Base-by-base conservation (phyloP, 2,329 filamentous ascomycete genomes). In the Biscogniauxia sp. region DNA sequence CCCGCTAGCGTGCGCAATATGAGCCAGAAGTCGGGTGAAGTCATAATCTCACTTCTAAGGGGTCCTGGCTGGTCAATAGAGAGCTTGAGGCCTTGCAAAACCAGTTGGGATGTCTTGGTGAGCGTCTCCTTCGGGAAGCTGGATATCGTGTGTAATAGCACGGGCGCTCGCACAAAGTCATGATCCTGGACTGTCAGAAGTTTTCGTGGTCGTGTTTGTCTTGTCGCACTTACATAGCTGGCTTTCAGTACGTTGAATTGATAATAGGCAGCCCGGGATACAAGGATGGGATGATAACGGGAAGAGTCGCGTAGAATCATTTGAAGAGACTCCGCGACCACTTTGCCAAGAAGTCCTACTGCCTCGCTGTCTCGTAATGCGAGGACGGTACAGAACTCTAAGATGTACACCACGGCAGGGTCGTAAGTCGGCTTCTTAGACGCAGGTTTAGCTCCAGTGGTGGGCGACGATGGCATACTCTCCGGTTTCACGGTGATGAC, bases 1-100 rank as follows among this genome's bases (percentile, higher is more conserved):
- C 82, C 80, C 53, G 91, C 87, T 19, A 99, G 79, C 32, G 87
- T 85, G 63, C 92, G 88, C 56, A 99, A 80, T 15, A 97, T 91
- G 5, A 90, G 89, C 95, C 95, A 99, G 75, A 99, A 98, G 72
- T 99, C 95, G 0, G 95, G 95, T 19, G 94, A 98, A 15, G 92
- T 94, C 77, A 96, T 96, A 67, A 98, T 91, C 77, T 98, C 94
- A 67, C 91, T 97, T 60, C 92, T 88, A 26, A 99, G 79, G 13
- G 90, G 87, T 25, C 88, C 88, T 0, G 92, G 87, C 61, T 90
- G 86, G 56, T 89, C 87, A 66, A 97, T 91, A 69, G 93, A 97
- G 52, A 88, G 82, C 52, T 88, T 85, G 25, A 99, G 79, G 0
- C 94, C 94, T 68, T 90, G 88, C 19, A 97, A 80, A 0, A 96